These are phyloP conservation scores for Pyrenochaeta sp. DNA, from an alignment of 2,329 filamentous ascomycete species.

Conservation along the genomic window DNA sequence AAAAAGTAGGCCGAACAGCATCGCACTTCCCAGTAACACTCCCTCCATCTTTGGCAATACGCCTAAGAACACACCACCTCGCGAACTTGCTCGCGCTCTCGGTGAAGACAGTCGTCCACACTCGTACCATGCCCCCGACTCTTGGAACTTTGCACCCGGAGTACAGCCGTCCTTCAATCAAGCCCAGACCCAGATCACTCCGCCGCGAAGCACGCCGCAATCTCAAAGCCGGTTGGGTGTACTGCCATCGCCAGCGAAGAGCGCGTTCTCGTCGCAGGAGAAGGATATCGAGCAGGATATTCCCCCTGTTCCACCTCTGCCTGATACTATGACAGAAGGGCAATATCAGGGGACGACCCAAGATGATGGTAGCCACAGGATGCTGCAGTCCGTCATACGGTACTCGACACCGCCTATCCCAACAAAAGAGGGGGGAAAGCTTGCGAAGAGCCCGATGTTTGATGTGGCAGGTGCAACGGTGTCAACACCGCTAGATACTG, in stretches of 20 bases:
- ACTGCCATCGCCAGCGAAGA: conserved; percentile 41
- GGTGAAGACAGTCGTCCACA: conserved; percentile 29
- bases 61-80: conserved; percentile 30
- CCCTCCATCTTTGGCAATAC: conserved; percentile 20
- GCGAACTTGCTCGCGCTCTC: conserved; percentile 30
- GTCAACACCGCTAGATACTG: not conserved
- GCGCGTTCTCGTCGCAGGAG: conserved; percentile 32
- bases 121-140: conserved; percentile 43
- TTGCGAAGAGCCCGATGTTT: conserved; percentile 12
- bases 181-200: conserved; percentile 17
- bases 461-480: not conserved
- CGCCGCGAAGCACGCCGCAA: conserved; percentile 6
- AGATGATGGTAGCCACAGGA: conserved; percentile 29
- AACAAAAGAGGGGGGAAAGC: conserved; percentile 11
- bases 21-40: conserved; percentile 30
- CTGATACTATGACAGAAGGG: conserved; percentile 23
- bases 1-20: conserved; percentile 41
- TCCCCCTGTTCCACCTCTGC: conserved; percentile 43
- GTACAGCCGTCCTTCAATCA: conserved; percentile 12
- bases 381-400: conserved; percentile 41
- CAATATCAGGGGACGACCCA: conserved; percentile 19
- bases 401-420: conserved; percentile 33
- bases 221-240: conserved; percentile 27
- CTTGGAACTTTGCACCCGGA: conserved; percentile 30
- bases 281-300: conserved; percentile 29